phyloP scores from a whole-genome alignment of 73 alveolate genomes.

The Paramecium pentaurelia region DNA sequence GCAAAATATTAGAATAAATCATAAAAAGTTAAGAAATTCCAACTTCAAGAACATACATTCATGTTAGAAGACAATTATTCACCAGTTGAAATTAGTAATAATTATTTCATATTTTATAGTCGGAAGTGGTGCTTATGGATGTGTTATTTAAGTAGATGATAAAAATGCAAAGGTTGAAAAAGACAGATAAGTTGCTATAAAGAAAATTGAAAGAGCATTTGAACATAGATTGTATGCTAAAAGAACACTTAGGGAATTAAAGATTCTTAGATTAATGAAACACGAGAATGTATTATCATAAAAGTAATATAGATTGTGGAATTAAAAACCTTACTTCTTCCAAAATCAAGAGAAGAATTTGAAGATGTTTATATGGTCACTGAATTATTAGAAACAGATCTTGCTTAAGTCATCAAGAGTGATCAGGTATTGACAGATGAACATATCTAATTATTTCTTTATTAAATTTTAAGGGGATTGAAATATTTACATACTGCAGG shows the following conservation, averaged over 20 bases:
- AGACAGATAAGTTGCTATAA: slow-evolving; percentile 72
- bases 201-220: slow-evolving; percentile 72
- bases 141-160: slow-evolving; percentile 81
- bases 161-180: slow-evolving; percentile 60
- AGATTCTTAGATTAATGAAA: slow-evolving; percentile 68
- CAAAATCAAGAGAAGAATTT: slow-evolving; percentile 66
- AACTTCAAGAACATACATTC: slow-evolving; percentile 17
- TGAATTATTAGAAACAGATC: slow-evolving; percentile 96
- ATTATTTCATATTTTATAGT: not conserved
- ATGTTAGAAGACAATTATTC: slow-evolving; percentile 24
- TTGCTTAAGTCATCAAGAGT: slow-evolving; percentile 84
- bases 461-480: slow-evolving; percentile 84
- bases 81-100: slow-evolving; percentile 34
- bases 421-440: slow-evolving; percentile 82
- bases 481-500: slow-evolving; percentile 87
- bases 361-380: slow-evolving; percentile 79
- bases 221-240: slow-evolving; percentile 69
- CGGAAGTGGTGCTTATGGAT: slow-evolving; percentile 89
- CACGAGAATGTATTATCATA: slow-evolving; percentile 76
- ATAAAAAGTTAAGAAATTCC: slow-evolving; percentile 13
- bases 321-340: slow-evolving; percentile 59
- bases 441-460: slow-evolving; percentile 81
- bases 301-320: slow-evolving; percentile 21
- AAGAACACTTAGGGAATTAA: slow-evolving; percentile 76
- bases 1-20: slow-evolving; percentile 35